phyloP scores from a whole-genome alignment of 306 rosid species.

The Mimosa pudica region DNA sequence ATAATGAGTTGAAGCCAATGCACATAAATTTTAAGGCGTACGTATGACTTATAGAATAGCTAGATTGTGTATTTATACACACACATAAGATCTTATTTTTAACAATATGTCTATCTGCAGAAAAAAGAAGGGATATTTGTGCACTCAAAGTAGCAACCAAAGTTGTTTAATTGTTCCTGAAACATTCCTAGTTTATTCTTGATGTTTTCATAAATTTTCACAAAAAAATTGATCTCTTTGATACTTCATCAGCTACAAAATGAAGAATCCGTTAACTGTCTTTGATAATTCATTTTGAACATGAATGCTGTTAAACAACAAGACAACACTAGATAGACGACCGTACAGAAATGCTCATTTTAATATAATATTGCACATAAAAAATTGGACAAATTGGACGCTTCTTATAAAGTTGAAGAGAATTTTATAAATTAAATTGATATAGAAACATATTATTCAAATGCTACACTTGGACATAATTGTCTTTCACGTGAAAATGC shows the following conservation, averaged over 20 bases:
- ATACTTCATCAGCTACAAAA: neutral
- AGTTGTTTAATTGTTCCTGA: slow-evolving; percentile 39
- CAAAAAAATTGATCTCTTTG: slow-evolving; percentile 12
- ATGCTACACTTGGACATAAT: slow-evolving; percentile 7
- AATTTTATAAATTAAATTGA: neutral
- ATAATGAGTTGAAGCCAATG: slow-evolving; percentile 26
- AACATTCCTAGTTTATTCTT: slow-evolving; percentile 18
- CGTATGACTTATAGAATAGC: too few species aligned
- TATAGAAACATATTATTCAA: slow-evolving; percentile 8
- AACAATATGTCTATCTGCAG: neutral
- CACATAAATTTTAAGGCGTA: slow-evolving; percentile 14
- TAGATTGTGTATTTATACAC: too few species aligned
- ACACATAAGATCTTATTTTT: neutral
- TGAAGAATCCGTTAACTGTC: neutral
- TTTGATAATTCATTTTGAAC: neutral
- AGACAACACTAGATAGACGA: neutral
- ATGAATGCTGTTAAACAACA: neutral
- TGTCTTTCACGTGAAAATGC: slow-evolving; percentile 33
- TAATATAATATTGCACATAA: neutral
- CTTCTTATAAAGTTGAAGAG: neutral
- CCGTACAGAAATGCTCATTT: neutral
- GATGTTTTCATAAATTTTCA: slow-evolving; percentile 11
- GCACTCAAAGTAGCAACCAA: slow-evolving; percentile 32
- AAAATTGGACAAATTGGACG: neutral
- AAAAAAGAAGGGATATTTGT: slow-evolving; percentile 13